phyloP scores from a whole-genome alignment of 495 filamentous ascomycete species.

The Opeltia flavorubescens region DNA sequence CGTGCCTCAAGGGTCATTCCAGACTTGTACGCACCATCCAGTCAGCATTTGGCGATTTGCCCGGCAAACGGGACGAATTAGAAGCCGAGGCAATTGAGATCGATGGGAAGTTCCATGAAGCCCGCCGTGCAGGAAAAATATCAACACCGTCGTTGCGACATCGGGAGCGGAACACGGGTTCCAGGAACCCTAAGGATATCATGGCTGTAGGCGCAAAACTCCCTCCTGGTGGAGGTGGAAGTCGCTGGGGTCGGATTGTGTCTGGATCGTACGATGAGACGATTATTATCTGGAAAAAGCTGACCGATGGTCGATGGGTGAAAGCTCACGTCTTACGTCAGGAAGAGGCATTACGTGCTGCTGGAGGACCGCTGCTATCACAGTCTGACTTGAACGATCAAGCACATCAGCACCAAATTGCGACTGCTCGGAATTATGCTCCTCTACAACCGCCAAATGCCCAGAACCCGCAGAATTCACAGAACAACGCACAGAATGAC shows the following conservation, averaged over 20 bases:
- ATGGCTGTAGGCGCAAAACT: conserved; percentile 66
- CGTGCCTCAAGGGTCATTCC: conserved; percentile 63
- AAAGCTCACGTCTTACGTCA: conserved; percentile 58
- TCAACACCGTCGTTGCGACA: conserved; percentile 31
- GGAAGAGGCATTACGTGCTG: conserved; percentile 38
- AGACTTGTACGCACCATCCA: conserved; percentile 90
- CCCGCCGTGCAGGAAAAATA: conserved; percentile 45
- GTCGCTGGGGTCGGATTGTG: conserved; percentile 74
- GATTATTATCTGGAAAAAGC: conserved; percentile 85
- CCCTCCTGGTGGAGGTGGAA: conserved; percentile 78
- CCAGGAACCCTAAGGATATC: conserved; percentile 58
- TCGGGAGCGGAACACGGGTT: conserved; percentile 57
- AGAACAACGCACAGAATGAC: background rate
- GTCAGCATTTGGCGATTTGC: conserved; percentile 80
- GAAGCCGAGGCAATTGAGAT: conserved; percentile 56
- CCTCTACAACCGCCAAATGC: background rate
- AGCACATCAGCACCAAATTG: background rate
- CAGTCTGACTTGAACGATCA: conserved; percentile 2
- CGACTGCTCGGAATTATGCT: background rate
- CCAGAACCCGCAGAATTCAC: background rate
- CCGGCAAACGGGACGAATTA: conserved; percentile 59
- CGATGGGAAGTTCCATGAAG: conserved; percentile 57
- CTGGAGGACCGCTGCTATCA: conserved; percentile 12
- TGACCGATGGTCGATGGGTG: conserved; percentile 68
- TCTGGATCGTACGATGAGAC: conserved; percentile 92